Conservation (phyloP, 2,329 filamentous ascomycete genomes). For the Aspergillus nomiae region DNA sequence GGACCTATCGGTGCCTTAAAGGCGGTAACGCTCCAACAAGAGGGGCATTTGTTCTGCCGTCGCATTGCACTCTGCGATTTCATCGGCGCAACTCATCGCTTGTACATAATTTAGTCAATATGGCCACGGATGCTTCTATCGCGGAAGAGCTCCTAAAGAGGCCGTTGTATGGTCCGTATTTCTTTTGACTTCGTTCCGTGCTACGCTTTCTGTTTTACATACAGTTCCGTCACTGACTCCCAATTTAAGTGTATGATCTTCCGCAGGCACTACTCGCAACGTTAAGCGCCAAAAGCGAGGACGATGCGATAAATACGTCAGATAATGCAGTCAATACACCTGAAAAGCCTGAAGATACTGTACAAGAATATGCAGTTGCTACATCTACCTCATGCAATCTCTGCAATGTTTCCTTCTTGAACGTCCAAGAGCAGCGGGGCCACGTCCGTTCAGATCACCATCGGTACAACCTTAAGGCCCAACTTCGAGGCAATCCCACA, state of each 20-base stretch:
- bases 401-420: slow-evolving; percentile 71
- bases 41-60: slow-evolving; percentile 4
- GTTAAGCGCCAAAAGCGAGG: slow-evolving; percentile 61
- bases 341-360: slow-evolving; percentile 33
- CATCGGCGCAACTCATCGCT: background rate
- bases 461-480: slow-evolving; percentile 92
- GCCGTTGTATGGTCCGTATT: slow-evolving; percentile 51
- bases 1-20: background rate
- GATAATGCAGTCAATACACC: slow-evolving; percentile 22
- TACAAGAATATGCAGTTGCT: slow-evolving; percentile 45
- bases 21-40: background rate
- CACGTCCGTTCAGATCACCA: slow-evolving; percentile 92
- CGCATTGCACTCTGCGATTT: background rate
- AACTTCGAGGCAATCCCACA: slow-evolving; percentile 70
- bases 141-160: slow-evolving; percentile 47
- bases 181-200: background rate
- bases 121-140: slow-evolving; percentile 25
- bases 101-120: slow-evolving; percentile 3
- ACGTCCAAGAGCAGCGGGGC: slow-evolving; percentile 76
- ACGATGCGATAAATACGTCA: slow-evolving; percentile 29
- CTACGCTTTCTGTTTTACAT: background rate
- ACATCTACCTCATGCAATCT: slow-evolving; percentile 76
- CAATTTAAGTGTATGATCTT: slow-evolving; percentile 74
- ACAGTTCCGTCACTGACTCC: slow-evolving; percentile 19
- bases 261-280: slow-evolving; percentile 71